These are phyloP conservation scores for Geranium brycei DNA, from an alignment of 345 rosid genomes.

Conservation along the genomic window DNA sequence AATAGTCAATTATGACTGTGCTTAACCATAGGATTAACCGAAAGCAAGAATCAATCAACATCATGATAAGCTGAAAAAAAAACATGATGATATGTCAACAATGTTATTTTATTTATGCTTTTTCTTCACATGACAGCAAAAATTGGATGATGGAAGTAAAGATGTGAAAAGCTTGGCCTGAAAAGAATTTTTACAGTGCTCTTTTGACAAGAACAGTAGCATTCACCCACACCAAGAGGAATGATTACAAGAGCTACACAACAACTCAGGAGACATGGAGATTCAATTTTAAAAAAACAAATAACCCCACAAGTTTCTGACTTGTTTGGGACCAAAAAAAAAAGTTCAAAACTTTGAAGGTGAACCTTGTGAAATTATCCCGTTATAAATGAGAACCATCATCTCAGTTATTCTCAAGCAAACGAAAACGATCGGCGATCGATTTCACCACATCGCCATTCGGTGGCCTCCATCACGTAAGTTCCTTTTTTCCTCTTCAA, in stretches of 20 bases:
- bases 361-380: too few relatives aligned
- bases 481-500: too few relatives aligned
- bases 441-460: too few relatives aligned
- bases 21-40: conserved; percentile 7
- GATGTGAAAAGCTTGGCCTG: too few relatives aligned
- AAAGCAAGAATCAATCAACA: background rate
- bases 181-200: conserved; percentile 8
- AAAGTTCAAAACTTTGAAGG: too few relatives aligned
- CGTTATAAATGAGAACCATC: too few relatives aligned
- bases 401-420: too few relatives aligned
- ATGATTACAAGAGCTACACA: conserved; percentile 25
- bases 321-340: conserved; percentile 19
- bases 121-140: conserved; percentile 3
- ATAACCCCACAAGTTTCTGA: conserved; percentile 25
- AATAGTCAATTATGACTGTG: background rate
- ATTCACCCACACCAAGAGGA: conserved; percentile 18
- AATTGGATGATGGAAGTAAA: background rate
- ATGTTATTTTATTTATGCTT: conserved; percentile 1
- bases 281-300: conserved; percentile 17
- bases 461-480: too few relatives aligned
- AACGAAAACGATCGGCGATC: too few relatives aligned
- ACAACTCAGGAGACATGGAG: conserved; percentile 33
- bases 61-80: background rate
- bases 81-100: conserved; percentile 2
- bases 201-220: conserved; percentile 8